Evolutionary conservation across 495 filamentous ascomycete species (phyloP).

Genomic region (Terfezia claveryi): DNA sequence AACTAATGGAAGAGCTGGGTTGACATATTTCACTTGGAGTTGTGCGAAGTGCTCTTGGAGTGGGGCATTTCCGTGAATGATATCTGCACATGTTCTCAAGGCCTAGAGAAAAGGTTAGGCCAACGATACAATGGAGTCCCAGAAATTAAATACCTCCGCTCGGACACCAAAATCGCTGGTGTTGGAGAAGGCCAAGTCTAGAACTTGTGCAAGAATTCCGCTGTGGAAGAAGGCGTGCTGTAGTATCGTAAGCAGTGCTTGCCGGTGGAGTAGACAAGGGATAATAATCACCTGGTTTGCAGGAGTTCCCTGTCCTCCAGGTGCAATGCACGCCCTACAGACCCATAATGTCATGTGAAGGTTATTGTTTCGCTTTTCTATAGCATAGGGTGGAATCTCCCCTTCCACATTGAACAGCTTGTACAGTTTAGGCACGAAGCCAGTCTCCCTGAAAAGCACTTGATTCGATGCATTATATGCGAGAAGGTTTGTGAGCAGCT

Average conservation of each 20-base stretch:
- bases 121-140: neutral
- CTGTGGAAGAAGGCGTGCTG: slow-evolving; percentile 52
- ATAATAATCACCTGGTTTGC: slow-evolving; percentile 39
- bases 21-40: slow-evolving; percentile 33
- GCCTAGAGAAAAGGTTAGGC: slow-evolving; percentile 28
- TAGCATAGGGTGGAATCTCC: slow-evolving; percentile 46
- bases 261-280: neutral
- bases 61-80: slow-evolving; percentile 58
- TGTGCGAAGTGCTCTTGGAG: slow-evolving; percentile 80
- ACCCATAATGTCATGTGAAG: slow-evolving; percentile 75
- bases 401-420: slow-evolving; percentile 40
- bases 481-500: slow-evolving; percentile 76
- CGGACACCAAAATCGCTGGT: slow-evolving; percentile 52
- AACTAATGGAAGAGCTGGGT: slow-evolving; percentile 31
- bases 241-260: neutral
- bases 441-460: slow-evolving; percentile 79
- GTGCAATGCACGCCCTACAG: slow-evolving; percentile 61
- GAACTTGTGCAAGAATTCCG: slow-evolving; percentile 56
- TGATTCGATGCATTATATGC: slow-evolving; percentile 79
- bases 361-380: slow-evolving; percentile 67
- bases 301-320: slow-evolving; percentile 54
- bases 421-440: slow-evolving; percentile 52
- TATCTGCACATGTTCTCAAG: slow-evolving; percentile 62
- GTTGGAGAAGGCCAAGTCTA: slow-evolving; percentile 66
- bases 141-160: slow-evolving; percentile 39